A percentile compares a stretch with the other conserved stretches of the same genome.
Evolutionary conservation across 208 protist genomes (phyloP).

Genomic region (Leishmania guyanensis): DNA sequence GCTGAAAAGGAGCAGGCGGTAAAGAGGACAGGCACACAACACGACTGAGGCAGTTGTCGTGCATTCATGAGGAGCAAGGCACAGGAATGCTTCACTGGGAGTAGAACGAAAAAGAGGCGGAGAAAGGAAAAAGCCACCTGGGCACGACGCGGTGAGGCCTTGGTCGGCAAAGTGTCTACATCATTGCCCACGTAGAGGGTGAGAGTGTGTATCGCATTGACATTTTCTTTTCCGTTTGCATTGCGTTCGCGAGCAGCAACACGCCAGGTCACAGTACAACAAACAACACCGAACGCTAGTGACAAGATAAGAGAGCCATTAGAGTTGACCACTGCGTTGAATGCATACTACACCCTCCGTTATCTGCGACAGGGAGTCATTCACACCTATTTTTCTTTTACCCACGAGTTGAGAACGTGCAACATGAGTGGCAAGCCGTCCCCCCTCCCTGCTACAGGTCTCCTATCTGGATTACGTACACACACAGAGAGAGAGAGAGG

Average conservation of each 20-base stretch:
- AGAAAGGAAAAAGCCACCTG: not conserved
- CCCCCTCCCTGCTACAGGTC: too few species aligned
- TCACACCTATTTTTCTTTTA: not conserved
- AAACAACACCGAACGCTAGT: not conserved
- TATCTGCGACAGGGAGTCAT: not conserved
- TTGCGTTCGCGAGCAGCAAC: not conserved
- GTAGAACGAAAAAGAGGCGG: too few species aligned
- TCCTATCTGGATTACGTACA: too few species aligned
- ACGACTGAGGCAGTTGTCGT: not conserved
- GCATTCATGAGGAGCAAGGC: not conserved
- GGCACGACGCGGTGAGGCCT: not conserved
- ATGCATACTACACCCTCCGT: not conserved
- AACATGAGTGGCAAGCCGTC: not conserved
- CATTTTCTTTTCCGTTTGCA: not conserved
- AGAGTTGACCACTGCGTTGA: not conserved
- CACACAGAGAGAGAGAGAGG: not conserved
- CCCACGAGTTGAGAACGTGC: not conserved
- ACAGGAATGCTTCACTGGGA: not conserved
- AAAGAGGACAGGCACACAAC: not conserved
- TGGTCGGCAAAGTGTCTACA: too few species aligned
- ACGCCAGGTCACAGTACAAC: not conserved
- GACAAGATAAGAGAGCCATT: not conserved
- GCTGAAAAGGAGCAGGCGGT: not conserved
- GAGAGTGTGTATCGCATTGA: not conserved
- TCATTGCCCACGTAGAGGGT: too few species aligned